Base-by-base conservation (phyloP, 257 asterid species). In the Vinca minor region DNA sequence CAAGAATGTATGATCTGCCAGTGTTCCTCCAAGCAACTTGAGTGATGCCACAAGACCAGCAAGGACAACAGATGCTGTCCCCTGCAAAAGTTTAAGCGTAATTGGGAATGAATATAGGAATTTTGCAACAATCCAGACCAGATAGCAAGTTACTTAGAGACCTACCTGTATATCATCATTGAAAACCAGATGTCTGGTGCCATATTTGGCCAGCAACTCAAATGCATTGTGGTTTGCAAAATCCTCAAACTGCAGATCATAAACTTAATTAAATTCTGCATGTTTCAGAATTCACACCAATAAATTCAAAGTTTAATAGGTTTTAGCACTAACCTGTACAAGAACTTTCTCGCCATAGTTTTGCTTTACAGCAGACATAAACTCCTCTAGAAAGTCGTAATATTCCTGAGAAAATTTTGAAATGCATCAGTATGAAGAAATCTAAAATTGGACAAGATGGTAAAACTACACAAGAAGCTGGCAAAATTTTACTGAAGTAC, bases 161-260 rank as follows among this genome's bases (percentile, higher is more conserved):
- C 3, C 7, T 7, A 34, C 98, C 96, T 91, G 95, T 60, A 91
- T 91, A 64, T 89, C 98, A 74, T 92, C 96, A 55, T 92, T 92
- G 74, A 92, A 92, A 55, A 89, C 95, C 70, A 92, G 77, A 69
- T 92, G 95, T 34, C 95, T 89, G 60, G 95, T 87, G 54, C 96
- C 95, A 28, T 92, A 92, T 82, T 84, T 88, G 42, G 91, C 85
- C 89, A 92, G 74, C 74, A 91, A 81, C 87, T 86, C 95, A 77
- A 91, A 91, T 38, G 98, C 98, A 54, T 91, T 88, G 83, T 88
- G 98, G 70, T 92, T 92, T 17, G 96, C 98, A 65, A 92, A 88
- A 82, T 88, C 98, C 80, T 88, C 98, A 70, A 83, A 87, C 93
- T 88, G 83, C 69, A 81, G 17, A 53, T 28, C 2, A 29, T 17